These are phyloP conservation scores for Ambrosia artemisiifolia DNA, from an alignment of 129 eudicot genomes.

Conservation along the genomic window DNA sequence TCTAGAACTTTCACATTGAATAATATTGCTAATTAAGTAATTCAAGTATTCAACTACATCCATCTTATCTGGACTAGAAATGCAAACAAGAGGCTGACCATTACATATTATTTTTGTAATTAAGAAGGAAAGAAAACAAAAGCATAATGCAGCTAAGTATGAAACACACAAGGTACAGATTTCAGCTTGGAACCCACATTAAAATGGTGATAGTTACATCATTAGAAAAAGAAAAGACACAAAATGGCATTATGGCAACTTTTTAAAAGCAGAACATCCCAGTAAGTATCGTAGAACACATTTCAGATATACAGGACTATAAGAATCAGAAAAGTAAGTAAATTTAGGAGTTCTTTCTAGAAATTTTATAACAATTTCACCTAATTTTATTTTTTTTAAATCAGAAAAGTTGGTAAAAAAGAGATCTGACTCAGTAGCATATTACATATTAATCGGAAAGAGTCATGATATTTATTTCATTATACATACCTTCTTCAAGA, in stretches of 20 bases:
- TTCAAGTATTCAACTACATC: neutral
- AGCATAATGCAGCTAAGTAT: neutral
- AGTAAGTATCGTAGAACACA: neutral
- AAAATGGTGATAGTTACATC: neutral
- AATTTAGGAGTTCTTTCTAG: neutral
- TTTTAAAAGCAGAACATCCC: neutral
- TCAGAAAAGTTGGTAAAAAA: neutral
- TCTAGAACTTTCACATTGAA: neutral
- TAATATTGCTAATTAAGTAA: neutral
- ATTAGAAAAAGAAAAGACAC: too few species aligned
- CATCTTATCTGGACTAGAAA: neutral
- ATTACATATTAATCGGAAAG: neutral
- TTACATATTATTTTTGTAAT: neutral
- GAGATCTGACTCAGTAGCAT: neutral
- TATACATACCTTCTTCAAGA: slow-evolving; percentile 72
- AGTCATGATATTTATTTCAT: neutral
- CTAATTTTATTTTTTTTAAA: neutral
- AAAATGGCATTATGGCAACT: neutral
- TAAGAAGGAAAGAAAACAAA: neutral
- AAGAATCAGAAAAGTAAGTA: neutral
- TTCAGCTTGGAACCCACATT: neutral
- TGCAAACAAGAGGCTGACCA: slow-evolving; percentile 9
- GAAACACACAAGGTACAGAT: neutral
- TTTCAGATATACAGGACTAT: neutral
- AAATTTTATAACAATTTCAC: neutral